Base-by-base conservation (phyloP, 352 stramenopile species). In the Phytophthora idaei region DNA sequence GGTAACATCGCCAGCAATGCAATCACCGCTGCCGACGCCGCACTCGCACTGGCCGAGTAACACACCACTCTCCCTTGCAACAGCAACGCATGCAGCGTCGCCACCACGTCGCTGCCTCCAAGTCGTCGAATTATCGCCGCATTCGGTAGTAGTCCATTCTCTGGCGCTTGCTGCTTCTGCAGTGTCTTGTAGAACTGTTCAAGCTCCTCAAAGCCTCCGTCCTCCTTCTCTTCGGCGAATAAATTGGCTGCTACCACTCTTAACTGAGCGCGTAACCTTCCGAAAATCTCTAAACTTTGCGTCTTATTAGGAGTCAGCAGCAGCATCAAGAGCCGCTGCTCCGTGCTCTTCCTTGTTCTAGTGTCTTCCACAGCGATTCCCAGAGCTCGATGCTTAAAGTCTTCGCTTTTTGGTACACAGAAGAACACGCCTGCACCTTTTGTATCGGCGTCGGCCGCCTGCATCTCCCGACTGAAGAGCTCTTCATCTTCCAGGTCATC, bases 31-130 rank as follows among this genome's bases (percentile, higher is more conserved):
- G 79, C 76, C 4, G 81, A 85, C 2, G 85, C 81, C 25, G 80
- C 61, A 45, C 74, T 87, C 5, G 78, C 61, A 53, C 80, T 87
- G 0, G 69, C 69, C 3, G 87, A 92, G 70, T 85, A 95, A 52
- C 90, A 93, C 28, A 92, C 78, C 4, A 95, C 73, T 5, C 89
- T 79, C 0, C 89, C 89, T 73, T 95, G 85, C 5, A 95, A 48
- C 25, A 95, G 39, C 1, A 97, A 32, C 8, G 91, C 81, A 7
- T 85, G 80, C 34, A 95, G 52, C 7, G 91, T 76, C 9, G 80
- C 84, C 28, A 95, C 48, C 8, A 95, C 61, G 36, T 94, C 80
- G 11, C 78, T 79, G 14, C 77, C 80, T 58, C 71, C 61, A 31
- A 92, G 56, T 32, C 80, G 67, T 0, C 73, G 72, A 39, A 90